A percentile compares a stretch with the other conserved stretches of the same genome.
phyloP scores from a whole-genome alignment of 345 rosid species.

The Geranium rotundifolium region DNA sequence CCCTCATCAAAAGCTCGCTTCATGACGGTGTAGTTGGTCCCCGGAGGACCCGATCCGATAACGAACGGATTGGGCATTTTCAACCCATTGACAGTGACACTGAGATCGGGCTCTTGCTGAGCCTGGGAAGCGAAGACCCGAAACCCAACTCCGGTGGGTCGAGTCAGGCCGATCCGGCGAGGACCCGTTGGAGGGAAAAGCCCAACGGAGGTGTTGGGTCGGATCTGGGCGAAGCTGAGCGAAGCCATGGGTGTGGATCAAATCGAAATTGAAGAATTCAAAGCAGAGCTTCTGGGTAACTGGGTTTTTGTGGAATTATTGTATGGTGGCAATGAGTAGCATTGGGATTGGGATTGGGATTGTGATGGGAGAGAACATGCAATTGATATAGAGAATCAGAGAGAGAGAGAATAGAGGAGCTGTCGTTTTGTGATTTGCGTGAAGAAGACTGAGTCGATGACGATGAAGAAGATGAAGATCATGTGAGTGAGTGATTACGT shows the following conservation, averaged over 20 bases:
- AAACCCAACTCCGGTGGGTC: slow-evolving; percentile 38
- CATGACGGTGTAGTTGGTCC: slow-evolving; percentile 95
- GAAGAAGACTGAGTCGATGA: too few relatives aligned
- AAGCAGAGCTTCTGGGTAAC: neutral
- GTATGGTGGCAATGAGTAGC: neutral
- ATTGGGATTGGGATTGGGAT: neutral
- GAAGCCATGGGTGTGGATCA: slow-evolving; percentile 36
- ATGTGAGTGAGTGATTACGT: too few relatives aligned
- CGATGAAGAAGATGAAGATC: too few relatives aligned
- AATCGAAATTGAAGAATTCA: neutral
- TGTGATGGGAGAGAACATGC: neutral
- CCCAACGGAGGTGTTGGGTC: slow-evolving; percentile 17
- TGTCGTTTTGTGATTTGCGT: too few relatives aligned
- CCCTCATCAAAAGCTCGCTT: slow-evolving; percentile 96
- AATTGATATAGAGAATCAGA: too few relatives aligned
- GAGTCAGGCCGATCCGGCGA: slow-evolving; percentile 17
- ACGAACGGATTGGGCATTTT: slow-evolving; percentile 88
- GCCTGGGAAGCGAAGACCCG: slow-evolving; percentile 34
- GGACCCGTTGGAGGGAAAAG: slow-evolving; percentile 9
- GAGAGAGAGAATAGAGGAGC: too few relatives aligned
- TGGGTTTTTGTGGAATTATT: too few relatives aligned
- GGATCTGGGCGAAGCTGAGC: slow-evolving; percentile 34
- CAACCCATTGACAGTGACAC: slow-evolving; percentile 76
- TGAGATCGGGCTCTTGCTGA: slow-evolving; percentile 62
- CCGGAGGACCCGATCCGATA: slow-evolving; percentile 97